These are phyloP conservation scores for Gossypium sturtianum DNA, from an alignment of 345 rosid genomes.

Conservation along the genomic window DNA sequence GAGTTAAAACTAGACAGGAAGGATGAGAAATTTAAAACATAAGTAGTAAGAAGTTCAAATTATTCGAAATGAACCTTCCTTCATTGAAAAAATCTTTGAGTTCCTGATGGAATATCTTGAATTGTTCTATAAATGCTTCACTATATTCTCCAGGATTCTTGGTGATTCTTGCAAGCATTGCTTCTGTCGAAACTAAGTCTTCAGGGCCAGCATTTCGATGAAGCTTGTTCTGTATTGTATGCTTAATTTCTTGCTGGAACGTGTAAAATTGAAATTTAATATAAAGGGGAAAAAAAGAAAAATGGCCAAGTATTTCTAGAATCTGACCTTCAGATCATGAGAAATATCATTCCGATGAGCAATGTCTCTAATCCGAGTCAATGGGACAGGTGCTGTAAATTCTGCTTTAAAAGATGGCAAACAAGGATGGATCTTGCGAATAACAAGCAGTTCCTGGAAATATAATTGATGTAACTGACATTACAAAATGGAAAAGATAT, in stretches of 20 bases:
- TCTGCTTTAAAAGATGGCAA: slow-evolving; percentile 97
- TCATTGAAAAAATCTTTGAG: slow-evolving; percentile 99
- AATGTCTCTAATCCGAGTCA: slow-evolving; percentile 94
- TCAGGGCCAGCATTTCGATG: slow-evolving; percentile 96
- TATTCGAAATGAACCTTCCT: slow-evolving; percentile 59
- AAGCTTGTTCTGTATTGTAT: slow-evolving; percentile 94
- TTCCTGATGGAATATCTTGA: slow-evolving; percentile 80
- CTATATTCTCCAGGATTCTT: slow-evolving; percentile 79
- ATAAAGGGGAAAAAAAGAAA: slow-evolving; percentile 7
- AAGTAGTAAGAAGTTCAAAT: slow-evolving; percentile 2
- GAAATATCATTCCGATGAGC: slow-evolving; percentile 92
- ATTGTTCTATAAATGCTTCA: slow-evolving; percentile 84
- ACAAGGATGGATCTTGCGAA: slow-evolving; percentile 90
- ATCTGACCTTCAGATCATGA: slow-evolving; percentile 90
- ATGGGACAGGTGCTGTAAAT: slow-evolving; percentile 93
- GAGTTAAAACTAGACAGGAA: no score
- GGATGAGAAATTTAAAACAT: background rate
- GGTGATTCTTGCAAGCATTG: slow-evolving; percentile 87
- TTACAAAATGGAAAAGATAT: background rate
- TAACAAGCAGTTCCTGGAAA: slow-evolving; percentile 71
- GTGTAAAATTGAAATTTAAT: slow-evolving; percentile 10
- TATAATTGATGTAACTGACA: background rate
- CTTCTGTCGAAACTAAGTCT: slow-evolving; percentile 93
- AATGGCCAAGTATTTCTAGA: slow-evolving; percentile 5
- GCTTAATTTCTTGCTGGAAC: slow-evolving; percentile 94